Evolutionary conservation across 2,329 filamentous ascomycete species (phyloP).

Genomic region (Penicillium rolfsii): DNA sequence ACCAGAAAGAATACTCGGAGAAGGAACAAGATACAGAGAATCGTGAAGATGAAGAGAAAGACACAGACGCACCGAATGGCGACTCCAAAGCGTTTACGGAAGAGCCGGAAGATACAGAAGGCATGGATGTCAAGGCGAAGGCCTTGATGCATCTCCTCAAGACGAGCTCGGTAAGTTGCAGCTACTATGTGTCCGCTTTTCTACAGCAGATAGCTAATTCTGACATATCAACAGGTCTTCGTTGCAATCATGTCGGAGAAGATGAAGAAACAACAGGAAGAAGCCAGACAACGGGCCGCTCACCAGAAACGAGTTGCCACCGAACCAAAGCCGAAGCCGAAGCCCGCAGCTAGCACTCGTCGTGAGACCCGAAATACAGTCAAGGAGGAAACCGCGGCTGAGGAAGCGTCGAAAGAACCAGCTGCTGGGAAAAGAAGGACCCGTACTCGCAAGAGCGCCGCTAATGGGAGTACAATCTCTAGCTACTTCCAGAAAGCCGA

Average conservation of each 20-base stretch:
- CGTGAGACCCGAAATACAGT: slow-evolving; percentile 39
- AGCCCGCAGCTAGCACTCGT: slow-evolving; percentile 20
- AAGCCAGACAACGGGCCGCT: slow-evolving; percentile 43
- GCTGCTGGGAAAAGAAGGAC: slow-evolving; percentile 29
- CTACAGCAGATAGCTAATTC: slow-evolving; percentile 1
- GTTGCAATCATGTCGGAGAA: slow-evolving; percentile 55
- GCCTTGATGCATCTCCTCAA: slow-evolving; percentile 51
- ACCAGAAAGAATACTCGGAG: slow-evolving; percentile 13
- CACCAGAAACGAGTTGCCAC: slow-evolving; percentile 35
- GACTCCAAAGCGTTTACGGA: slow-evolving; percentile 14
- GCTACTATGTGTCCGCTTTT: neutral
- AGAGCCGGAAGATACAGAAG: slow-evolving; percentile 40
- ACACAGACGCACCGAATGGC: neutral
- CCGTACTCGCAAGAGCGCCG: slow-evolving; percentile 13
- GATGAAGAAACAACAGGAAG: slow-evolving; percentile 53
- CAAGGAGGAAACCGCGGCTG: slow-evolving; percentile 26
- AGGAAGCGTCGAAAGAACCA: slow-evolving; percentile 24
- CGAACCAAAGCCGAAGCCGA: slow-evolving; percentile 33
- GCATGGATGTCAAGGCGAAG: slow-evolving; percentile 49
- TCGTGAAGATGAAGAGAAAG: slow-evolving; percentile 8
- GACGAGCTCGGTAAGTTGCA: slow-evolving; percentile 46
- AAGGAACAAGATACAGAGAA: slow-evolving; percentile 19
- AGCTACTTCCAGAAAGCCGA: slow-evolving; percentile 65
- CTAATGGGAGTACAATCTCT: slow-evolving; percentile 54
- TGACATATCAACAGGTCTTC: slow-evolving; percentile 43